These are phyloP conservation scores for Sporobolus alterniflorus DNA, from an alignment of 202 grass and related monocot species.

Conservation along the genomic window DNA sequence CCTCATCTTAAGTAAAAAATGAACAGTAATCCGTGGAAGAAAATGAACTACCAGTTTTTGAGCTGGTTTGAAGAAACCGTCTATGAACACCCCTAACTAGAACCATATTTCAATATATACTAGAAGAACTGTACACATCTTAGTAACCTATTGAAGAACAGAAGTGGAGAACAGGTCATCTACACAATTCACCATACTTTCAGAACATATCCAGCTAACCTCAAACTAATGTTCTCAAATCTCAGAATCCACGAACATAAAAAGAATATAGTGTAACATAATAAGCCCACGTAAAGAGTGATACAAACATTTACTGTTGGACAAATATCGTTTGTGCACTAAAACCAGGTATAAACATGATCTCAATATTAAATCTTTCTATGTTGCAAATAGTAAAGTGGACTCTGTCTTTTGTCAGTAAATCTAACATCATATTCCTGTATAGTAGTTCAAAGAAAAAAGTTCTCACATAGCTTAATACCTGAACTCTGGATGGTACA, in stretches of 20 bases:
- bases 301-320: slow-evolving; percentile 4
- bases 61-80: too few relatives aligned
- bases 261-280: slow-evolving; percentile 8
- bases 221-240: slow-evolving; percentile 23
- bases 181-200: slow-evolving; percentile 8
- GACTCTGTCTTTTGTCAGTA: not conserved
- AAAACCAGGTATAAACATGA: slow-evolving; percentile 14
- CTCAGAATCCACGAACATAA: not conserved
- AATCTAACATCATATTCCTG: not conserved
- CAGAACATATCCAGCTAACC: not conserved
- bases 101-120: not conserved
- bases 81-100: too few relatives aligned
- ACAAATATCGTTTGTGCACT: slow-evolving; percentile 11
- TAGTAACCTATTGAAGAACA: not conserved
- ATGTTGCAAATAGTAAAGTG: not conserved
- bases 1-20: too few relatives aligned
- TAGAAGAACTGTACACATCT: not conserved
- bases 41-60: too few relatives aligned
- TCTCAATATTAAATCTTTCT: not conserved
- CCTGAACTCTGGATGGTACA: slow-evolving; percentile 97
- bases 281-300: slow-evolving; percentile 7
- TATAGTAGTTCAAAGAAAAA: not conserved
- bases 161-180: not conserved
- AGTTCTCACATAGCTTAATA: slow-evolving; percentile 32
- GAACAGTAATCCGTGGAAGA: too few relatives aligned